Evolutionary conservation across 345 rosid genomes (phyloP).

Genomic region (rapeseed (Brassica napus)): DNA sequence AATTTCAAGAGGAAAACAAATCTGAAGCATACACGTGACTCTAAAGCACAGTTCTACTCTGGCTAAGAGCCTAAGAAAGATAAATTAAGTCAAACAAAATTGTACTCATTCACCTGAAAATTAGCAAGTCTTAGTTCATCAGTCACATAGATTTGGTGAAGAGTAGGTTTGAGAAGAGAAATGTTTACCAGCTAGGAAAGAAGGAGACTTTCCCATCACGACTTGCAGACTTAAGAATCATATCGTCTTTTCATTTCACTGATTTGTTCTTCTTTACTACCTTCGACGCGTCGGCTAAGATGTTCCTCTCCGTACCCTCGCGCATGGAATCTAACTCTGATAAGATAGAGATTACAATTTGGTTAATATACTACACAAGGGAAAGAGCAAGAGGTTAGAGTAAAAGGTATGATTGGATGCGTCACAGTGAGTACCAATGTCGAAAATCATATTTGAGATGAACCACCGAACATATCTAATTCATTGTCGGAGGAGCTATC

Average conservation of each 20-base stretch:
- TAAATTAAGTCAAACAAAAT: slow-evolving; percentile 7
- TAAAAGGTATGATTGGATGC: neutral
- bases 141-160: neutral
- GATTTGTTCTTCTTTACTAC: neutral
- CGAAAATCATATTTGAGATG: neutral
- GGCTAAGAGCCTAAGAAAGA: neutral
- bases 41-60: slow-evolving; percentile 10
- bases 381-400: neutral
- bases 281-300: neutral
- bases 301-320: neutral
- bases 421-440: neutral
- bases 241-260: neutral
- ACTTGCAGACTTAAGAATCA: neutral
- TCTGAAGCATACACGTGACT: neutral
- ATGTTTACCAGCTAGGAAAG: neutral
- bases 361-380: neutral
- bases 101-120: neutral
- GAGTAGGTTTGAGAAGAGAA: neutral
- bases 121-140: neutral
- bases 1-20: neutral
- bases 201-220: neutral
- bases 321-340: neutral
- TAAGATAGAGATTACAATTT: neutral
- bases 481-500: neutral
- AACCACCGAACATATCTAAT: neutral